Percentiles rank a stretch among this genome's conserved stretches.
phyloP scores from a whole-genome alignment of 202 grass and related monocot genomes.

The Panicum hallii region DNA sequence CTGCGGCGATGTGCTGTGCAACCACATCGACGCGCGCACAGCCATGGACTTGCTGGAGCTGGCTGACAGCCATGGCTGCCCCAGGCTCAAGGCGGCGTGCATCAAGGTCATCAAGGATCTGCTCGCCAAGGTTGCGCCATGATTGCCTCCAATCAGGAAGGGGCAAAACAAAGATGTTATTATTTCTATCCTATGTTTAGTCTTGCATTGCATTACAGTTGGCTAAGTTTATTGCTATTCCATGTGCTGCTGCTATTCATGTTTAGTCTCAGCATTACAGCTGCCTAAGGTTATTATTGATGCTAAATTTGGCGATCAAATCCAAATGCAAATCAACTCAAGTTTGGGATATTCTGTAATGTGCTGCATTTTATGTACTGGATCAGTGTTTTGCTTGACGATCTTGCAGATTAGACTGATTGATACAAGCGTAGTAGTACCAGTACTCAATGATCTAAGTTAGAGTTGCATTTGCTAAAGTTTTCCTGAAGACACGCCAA shows the following conservation, averaged over 20 bases:
- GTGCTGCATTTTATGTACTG: neutral
- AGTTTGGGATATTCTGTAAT: neutral
- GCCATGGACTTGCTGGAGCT: neutral
- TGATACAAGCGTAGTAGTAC: neutral
- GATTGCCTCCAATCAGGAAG: too few species aligned
- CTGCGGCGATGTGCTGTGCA: neutral
- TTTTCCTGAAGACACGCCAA: neutral
- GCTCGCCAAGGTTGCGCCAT: too few species aligned
- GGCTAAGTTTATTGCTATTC: too few species aligned
- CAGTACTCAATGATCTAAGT: neutral
- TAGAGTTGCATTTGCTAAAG: too few species aligned
- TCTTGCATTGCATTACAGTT: too few species aligned
- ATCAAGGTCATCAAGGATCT: neutral
- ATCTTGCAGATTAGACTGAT: neutral
- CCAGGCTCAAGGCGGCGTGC: neutral
- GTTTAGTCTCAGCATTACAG: too few species aligned
- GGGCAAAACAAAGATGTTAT: too few species aligned
- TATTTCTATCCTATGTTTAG: too few species aligned
- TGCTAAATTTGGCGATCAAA: neutral
- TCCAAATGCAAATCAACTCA: neutral
- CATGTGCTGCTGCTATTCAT: too few species aligned
- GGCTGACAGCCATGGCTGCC: neutral
- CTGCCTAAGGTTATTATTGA: too few species aligned
- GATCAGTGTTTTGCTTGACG: neutral
- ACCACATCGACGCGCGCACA: neutral